phyloP scores from a whole-genome alignment of 306 rosid species.

The Hylodesmum podocarpum region DNA sequence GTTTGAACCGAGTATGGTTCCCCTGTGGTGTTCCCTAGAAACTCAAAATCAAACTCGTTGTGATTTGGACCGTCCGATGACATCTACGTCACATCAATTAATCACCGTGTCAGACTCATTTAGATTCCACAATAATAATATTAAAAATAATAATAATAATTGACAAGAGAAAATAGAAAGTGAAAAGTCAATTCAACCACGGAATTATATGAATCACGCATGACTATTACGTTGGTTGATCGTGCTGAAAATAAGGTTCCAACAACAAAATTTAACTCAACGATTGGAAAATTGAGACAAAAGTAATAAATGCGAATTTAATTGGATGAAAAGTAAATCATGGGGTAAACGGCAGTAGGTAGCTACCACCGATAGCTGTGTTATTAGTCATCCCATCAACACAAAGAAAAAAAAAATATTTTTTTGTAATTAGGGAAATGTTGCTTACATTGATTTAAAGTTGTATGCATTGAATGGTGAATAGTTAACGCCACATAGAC shows the following conservation, averaged over 20 bases:
- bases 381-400: neutral
- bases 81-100: constrained; percentile 51
- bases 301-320: constrained; percentile 35
- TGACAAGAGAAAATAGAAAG: neutral
- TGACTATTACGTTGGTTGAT: neutral
- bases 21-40: constrained; percentile 80
- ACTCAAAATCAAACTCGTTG: constrained; percentile 92
- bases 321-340: constrained; percentile 18
- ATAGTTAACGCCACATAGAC: neutral
- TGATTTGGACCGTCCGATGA: constrained; percentile 87
- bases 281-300: neutral
- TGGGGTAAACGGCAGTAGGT: constrained; percentile 17
- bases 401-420: neutral
- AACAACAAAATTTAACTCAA: neutral
- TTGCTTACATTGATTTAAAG: neutral
- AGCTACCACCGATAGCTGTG: neutral
- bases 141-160: too few relatives aligned
- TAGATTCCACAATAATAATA: constrained; percentile 20
- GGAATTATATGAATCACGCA: neutral
- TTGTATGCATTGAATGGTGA: neutral
- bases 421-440: neutral
- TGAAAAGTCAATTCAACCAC: constrained; percentile 1
- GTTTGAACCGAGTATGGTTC: constrained; percentile 91
- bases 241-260: neutral
- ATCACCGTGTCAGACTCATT: constrained; percentile 13